Base-by-base conservation (phyloP, 2,329 filamentous ascomycete genomes). In the Fulvia fulva region DNA sequence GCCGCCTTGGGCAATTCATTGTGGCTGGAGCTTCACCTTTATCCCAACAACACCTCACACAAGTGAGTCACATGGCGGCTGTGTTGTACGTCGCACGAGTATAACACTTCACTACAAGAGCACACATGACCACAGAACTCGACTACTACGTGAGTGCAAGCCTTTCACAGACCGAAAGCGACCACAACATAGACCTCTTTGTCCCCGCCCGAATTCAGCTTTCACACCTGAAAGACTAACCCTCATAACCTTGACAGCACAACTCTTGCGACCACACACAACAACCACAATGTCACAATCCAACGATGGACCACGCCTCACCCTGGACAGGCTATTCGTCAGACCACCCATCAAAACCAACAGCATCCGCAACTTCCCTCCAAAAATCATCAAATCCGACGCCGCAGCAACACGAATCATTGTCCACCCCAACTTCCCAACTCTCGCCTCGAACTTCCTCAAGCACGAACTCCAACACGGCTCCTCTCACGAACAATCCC, bases 391-490 rank as follows among this genome's bases (percentile, higher is more conserved):
- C 45, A 52, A 30, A 9, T 28, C 41, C 12, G 67, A 71, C 52
- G 66, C 70, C 5, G 43, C 55, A 21, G 52, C 53, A 21, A 73
- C 70, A 0, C 60, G 61, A 6, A 68, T 73, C 16, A 49, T 72
- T 41, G 59, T 73, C 1, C 71, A 73, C 34, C 56, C 64, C 21
- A 58, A 67, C 23, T 68, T 68, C 26, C 64, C 68, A 4, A 49
- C 32, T 2, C 64, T 73, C 3, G 62, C 68, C 22, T 41, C 55
- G 16, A 26, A 51, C 9, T 72, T 72, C 50, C 64, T 73, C n/a
- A 30, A 37, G 3, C 63, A 70, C 61, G 73, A 73, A 58, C 66
- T 63, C 26, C 21, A 32, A 12, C 57, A 67, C 28, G 70, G 71
- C 37, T 68, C 65, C 3, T 2, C 5, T 16, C 49, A 63, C 56